phyloP scores from a whole-genome alignment of 306 rosid species.

The Glycyrrhiza uralensis region DNA sequence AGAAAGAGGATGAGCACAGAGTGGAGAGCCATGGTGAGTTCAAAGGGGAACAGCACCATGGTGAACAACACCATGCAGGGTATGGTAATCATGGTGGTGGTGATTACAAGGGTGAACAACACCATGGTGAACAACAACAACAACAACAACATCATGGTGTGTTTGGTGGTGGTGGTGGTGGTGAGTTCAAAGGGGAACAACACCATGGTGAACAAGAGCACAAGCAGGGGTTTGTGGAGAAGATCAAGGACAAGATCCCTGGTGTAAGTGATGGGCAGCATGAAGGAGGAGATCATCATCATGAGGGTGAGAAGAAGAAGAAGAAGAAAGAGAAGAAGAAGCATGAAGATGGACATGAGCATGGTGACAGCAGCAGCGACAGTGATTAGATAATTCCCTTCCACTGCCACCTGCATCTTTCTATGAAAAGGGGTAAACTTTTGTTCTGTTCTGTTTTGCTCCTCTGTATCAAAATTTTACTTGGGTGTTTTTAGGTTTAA shows the following conservation, averaged over 20 bases:
- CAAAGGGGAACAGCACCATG: constrained; percentile 21
- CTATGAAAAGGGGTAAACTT: constrained; percentile 9
- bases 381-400: constrained; percentile 44
- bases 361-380: constrained; percentile 60
- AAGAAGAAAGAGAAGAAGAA: constrained; percentile 39
- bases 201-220: constrained; percentile 22
- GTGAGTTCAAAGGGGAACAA: constrained; percentile 3
- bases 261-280: constrained; percentile 40
- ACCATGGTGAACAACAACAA: neutral
- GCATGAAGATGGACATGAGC: constrained; percentile 26
- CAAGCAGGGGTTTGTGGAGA: constrained; percentile 50
- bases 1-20: constrained; percentile 33
- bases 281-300: neutral
- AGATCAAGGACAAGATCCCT: constrained; percentile 57
- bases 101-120: constrained; percentile 3
- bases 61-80: neutral
- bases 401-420: neutral
- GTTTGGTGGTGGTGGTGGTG: neutral
- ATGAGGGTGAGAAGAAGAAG: constrained; percentile 7
- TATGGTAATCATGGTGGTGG: neutral
- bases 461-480: neutral
- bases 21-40: constrained; percentile 13
- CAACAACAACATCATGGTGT: constrained; percentile 4
- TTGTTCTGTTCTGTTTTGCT: neutral
- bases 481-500: no score